Evolutionary conservation across 2,329 filamentous ascomycete genomes (phyloP).

Genomic region (Thielaviopsis euricoi): DNA sequence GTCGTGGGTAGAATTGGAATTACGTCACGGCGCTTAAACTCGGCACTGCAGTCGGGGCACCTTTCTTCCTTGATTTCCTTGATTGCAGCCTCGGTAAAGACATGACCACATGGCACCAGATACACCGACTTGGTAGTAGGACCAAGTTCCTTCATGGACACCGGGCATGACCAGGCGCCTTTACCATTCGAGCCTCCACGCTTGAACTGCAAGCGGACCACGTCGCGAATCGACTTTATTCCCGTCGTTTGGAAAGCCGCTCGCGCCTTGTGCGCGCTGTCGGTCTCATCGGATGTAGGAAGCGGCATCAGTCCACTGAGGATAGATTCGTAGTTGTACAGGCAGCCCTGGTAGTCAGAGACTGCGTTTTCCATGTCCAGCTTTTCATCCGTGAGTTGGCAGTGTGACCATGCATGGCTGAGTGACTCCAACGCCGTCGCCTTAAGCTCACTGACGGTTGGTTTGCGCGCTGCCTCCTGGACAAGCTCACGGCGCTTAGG

Average conservation of each 20-base stretch:
- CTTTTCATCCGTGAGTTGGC: slow-evolving; percentile 66
- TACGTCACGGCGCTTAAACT: slow-evolving; percentile 57
- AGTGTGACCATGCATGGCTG: slow-evolving; percentile 71
- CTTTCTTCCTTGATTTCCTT: slow-evolving; percentile 53
- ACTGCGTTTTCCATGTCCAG: slow-evolving; percentile 58
- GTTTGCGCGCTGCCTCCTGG: slow-evolving; percentile 72
- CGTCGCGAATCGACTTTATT: slow-evolving; percentile 71
- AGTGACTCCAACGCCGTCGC: slow-evolving; percentile 74
- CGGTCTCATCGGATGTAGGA: slow-evolving; percentile 30
- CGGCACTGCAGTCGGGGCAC: slow-evolving; percentile 58
- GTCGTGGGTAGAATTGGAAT: slow-evolving; percentile 65
- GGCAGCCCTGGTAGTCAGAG: slow-evolving; percentile 64
- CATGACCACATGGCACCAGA: slow-evolving; percentile 86
- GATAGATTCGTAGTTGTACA: slow-evolving; percentile 92
- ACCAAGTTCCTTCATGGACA: slow-evolving; percentile 75
- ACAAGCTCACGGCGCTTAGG: slow-evolving; percentile 92
- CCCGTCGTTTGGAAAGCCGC: slow-evolving; percentile 29
- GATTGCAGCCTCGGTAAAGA: slow-evolving; percentile 74
- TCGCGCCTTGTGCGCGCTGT: slow-evolving; percentile 24
- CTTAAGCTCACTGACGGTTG: slow-evolving; percentile 74
- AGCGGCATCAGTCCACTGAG: slow-evolving; percentile 42
- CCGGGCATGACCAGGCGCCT: slow-evolving; percentile 55
- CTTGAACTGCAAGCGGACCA: slow-evolving; percentile 72
- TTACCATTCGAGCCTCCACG: slow-evolving; percentile 21
- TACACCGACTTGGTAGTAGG: slow-evolving; percentile 69